Percentiles rank a stretch among this genome's conserved stretches.
These are phyloP conservation scores for Penicillium flavigenum DNA, from an alignment of 495 filamentous ascomycete genomes.

Conservation along the genomic window DNA sequence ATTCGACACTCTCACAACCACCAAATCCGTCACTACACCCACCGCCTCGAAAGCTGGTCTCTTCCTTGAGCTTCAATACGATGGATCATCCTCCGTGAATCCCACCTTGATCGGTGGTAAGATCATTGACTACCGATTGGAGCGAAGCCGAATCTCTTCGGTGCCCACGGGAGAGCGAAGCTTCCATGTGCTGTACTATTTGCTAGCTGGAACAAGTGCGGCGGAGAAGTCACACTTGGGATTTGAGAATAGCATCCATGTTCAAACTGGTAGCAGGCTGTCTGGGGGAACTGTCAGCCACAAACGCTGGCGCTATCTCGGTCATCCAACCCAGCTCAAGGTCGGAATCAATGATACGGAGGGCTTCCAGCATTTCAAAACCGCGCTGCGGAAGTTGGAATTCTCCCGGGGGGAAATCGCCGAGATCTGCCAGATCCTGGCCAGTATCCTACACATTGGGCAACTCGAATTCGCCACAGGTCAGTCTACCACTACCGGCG, in stretches of 20 bases:
- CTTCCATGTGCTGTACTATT: conserved; percentile 94
- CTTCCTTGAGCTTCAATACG: conserved; percentile 94
- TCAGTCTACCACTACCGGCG: conserved; percentile 71
- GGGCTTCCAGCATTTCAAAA: conserved; percentile 97
- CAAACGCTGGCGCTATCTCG: conserved; percentile 92
- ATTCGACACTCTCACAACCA: conserved; percentile 94
- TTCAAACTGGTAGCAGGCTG: conserved; percentile 46
- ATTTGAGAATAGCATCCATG: conserved; percentile 59
- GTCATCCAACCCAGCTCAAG: conserved; percentile 93
- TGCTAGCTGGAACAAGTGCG: conserved; percentile 85
- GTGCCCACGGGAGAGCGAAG: conserved; percentile 95
- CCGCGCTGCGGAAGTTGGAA: conserved; percentile 86
- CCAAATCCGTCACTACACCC: conserved; percentile 93
- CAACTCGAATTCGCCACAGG: conserved; percentile 87
- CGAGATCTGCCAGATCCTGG: conserved; percentile 91
- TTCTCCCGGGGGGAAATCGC: conserved; percentile 92
- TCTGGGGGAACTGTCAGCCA: conserved; percentile 54
- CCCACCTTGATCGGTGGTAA: conserved; percentile 91
- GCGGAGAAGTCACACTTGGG: conserved; percentile 89
- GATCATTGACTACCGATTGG: conserved; percentile 86
- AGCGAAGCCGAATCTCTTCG: conserved; percentile 82
- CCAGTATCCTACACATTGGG: conserved; percentile 89
- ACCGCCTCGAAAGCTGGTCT: conserved; percentile 94
- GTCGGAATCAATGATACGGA: conserved; percentile 94
- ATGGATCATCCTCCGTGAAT: conserved; percentile 75